Evolutionary conservation across 306 rosid species (phyloP), one percentile per base, ranked within the genome.

Genomic region (Prunus dulcis): DNA sequence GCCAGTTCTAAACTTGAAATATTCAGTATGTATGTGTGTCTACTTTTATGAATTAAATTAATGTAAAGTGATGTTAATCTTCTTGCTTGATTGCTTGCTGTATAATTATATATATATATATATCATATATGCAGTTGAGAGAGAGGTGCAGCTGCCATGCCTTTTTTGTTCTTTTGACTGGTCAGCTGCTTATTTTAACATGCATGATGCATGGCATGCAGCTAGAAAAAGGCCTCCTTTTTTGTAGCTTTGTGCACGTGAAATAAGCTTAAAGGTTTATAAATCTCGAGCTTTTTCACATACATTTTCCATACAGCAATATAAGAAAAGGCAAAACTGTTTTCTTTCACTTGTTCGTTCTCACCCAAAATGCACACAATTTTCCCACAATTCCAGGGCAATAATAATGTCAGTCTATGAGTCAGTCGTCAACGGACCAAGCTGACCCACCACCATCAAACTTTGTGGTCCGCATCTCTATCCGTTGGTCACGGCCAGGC

Each of bases 221-320:
- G 61, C 76, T 50, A 67, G 41, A 55, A 73, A 66, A 45, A 38
- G 43, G 20, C 53, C 5, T 23, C 3, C 74, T 43, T 62, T 76
- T 76, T 74, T 55, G 75, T 20, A 18, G 60, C 19, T 74, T 78
- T 74, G 50, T 43, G 81, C 79, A 84, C 75, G 88, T 73, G 82
- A 83, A 34, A 60, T 47, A 5, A 15, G 17, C 46, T 71, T 43
- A 41, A 30, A 62, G 0, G 17, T 34, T 69, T 11, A 58, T 57
- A 56, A 71, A 25, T 83, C 73, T 78, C 32, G 34, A 4, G 14
- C 64, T 62, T 6, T 62, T 62, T 28, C 9, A 28, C 64, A 5
- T 60, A 7, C 66, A 28, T 27, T 12, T 12, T 47, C 19, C 15
- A 62, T 30, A 28, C 43, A 28, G 17, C 7, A 3, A 27, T 7